phyloP scores from a whole-genome alignment of 2,329 filamentous ascomycete species.

The Exophiala bonariae region DNA sequence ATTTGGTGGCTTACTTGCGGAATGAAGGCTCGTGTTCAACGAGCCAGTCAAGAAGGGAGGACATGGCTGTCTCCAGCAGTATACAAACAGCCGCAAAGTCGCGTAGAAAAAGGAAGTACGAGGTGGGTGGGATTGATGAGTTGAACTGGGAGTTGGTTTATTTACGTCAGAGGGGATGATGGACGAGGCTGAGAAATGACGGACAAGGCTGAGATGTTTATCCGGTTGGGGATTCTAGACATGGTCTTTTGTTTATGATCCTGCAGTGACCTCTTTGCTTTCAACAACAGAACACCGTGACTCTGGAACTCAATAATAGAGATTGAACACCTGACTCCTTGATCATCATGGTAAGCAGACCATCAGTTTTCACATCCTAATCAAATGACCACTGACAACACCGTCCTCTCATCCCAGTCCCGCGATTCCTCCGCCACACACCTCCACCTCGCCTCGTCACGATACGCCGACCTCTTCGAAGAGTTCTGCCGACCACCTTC shows the following conservation, averaged over 20 bases:
- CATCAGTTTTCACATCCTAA: too few relatives aligned
- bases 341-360: too few relatives aligned
- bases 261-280: too few relatives aligned
- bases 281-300: too few relatives aligned
- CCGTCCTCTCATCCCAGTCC: conserved; percentile 35
- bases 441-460: conserved; percentile 49
- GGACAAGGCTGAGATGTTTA: background rate
- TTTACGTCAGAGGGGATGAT: conserved; percentile 12
- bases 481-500: conserved; percentile 49
- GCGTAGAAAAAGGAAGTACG: too few relatives aligned
- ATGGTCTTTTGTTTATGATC: too few relatives aligned
- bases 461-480: conserved; percentile 51
- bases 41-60: conserved; percentile 26
- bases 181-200: background rate
- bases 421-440: conserved; percentile 52
- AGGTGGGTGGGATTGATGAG: too few relatives aligned
- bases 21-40: conserved; percentile 28
- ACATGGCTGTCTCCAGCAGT: background rate
- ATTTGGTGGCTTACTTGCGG: conserved; percentile 27
- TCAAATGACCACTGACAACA: background rate
- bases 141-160: conserved; percentile 1
- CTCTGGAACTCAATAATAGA: too few relatives aligned
- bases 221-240: too few relatives aligned
- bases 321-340: too few relatives aligned
- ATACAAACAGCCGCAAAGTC: too few relatives aligned